Conservation (phyloP, 768 basidiomycete genomes). For the Mycena haematopus region DNA sequence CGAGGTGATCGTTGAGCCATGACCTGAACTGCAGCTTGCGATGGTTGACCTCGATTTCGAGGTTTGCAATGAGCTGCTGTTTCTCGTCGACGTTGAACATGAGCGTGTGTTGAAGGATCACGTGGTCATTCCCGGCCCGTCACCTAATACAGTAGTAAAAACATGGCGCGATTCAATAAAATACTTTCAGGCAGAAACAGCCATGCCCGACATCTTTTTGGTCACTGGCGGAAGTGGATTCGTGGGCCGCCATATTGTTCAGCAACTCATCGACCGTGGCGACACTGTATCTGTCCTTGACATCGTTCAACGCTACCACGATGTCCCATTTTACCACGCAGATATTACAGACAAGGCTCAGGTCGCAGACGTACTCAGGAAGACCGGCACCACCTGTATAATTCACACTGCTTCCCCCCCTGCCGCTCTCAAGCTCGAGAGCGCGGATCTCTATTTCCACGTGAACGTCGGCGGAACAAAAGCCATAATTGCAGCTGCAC, state of each 20-base stretch:
- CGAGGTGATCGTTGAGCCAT: slow-evolving; percentile 76
- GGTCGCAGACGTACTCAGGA: slow-evolving; percentile 74
- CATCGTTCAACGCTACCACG: slow-evolving; percentile 88
- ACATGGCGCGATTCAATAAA: slow-evolving; percentile 5
- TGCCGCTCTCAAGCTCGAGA: slow-evolving; percentile 55
- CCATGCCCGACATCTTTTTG: slow-evolving; percentile 68
- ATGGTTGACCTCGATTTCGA: slow-evolving; percentile 85
- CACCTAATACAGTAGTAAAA: too few relatives aligned
- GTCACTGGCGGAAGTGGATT: slow-evolving; percentile 97
- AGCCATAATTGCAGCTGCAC: slow-evolving; percentile 82
- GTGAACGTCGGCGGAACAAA: slow-evolving; percentile 95
- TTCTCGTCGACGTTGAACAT: slow-evolving; percentile 73
- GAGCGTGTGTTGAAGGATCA: slow-evolving; percentile 11
- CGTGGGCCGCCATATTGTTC: slow-evolving; percentile 89
- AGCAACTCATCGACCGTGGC: slow-evolving; percentile 78
- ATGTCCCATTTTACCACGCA: slow-evolving; percentile 86
- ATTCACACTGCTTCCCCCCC: slow-evolving; percentile 94
- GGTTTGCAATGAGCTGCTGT: slow-evolving; percentile 73
- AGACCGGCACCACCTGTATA: slow-evolving; percentile 87
- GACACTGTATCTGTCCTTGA: slow-evolving; percentile 89
- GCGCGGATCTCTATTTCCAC: slow-evolving; percentile 80
- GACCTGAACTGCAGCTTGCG: slow-evolving; percentile 75
- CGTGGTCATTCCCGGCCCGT: neutral
- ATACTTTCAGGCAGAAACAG: too few relatives aligned
- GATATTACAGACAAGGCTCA: slow-evolving; percentile 84